Conservation (phyloP, 768 basidiomycete species). For the Tremella mesenterica region DNA sequence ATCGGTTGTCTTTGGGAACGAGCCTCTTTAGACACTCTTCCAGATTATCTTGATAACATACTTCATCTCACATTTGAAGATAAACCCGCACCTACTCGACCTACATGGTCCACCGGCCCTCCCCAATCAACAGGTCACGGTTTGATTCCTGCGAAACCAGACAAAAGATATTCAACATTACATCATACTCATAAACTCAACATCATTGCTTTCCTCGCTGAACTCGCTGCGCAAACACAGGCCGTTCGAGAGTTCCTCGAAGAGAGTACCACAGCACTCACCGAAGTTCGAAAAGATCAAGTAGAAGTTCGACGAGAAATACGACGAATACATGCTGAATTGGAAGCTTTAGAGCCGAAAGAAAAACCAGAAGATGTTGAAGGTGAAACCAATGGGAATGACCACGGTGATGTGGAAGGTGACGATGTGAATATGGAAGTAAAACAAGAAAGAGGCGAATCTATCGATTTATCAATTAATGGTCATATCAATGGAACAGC, state of each 20-base stretch:
- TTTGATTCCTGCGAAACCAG: conserved; percentile 45
- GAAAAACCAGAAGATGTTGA: conserved; percentile 8
- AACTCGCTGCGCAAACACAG: conserved; percentile 82
- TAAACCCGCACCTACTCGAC: conserved; percentile 37
- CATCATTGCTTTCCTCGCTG: conserved; percentile 79
- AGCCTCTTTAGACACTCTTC: conserved; percentile 54
- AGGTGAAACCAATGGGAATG: conserved; percentile 6
- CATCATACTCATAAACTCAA: conserved; percentile 71
- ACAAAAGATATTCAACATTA: conserved; percentile 63
- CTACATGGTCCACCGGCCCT: conserved; percentile 41
- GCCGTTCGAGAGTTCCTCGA: conserved; percentile 83
- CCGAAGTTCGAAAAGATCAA: conserved; percentile 87
- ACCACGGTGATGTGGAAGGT: conserved; percentile 13
- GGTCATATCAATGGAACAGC: conserved; percentile 2
- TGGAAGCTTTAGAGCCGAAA: conserved; percentile 36
- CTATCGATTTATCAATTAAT: conserved; percentile 18
- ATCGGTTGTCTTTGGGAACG: conserved; percentile 42
- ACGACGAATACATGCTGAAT: conserved; percentile 36
- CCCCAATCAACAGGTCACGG: conserved; percentile 15
- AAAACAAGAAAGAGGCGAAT: conserved; percentile 14
- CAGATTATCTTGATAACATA: conserved; percentile 47
- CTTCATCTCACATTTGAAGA: conserved; percentile 39
- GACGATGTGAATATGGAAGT: conserved; percentile 36
- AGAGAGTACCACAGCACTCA: conserved; percentile 75
- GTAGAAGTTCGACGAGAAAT: conserved; percentile 81